phyloP scores from a whole-genome alignment of 768 basidiomycete genomes.

The Astraeus odoratus region DNA sequence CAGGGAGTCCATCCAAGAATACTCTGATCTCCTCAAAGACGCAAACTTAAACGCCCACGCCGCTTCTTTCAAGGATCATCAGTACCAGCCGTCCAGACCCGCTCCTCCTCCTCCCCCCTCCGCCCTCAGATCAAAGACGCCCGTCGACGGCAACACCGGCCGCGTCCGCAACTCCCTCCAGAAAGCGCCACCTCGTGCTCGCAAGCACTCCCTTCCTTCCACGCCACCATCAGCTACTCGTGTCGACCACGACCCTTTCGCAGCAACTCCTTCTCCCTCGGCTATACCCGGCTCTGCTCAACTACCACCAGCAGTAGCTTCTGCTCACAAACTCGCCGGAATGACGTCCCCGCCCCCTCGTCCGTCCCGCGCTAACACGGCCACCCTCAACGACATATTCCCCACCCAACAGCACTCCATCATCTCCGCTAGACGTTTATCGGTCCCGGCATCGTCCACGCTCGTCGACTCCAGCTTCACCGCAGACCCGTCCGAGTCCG shows the following conservation, averaged over 20 bases:
- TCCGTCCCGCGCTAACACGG: conserved; percentile 81
- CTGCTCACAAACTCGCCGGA: conserved; percentile 20
- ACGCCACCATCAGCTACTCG: conserved; percentile 28
- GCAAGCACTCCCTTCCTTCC: conserved; percentile 45
- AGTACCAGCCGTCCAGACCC: conserved; percentile 35
- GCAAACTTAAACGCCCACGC: conserved; percentile 42
- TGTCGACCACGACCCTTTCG: conserved; percentile 56
- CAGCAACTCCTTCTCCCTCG: conserved; percentile 22
- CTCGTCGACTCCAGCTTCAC: conserved; percentile 17
- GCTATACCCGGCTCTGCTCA: conserved; percentile 10
- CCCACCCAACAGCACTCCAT: conserved; percentile 28
- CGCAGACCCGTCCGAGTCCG: conserved; percentile 16
- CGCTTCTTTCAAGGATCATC: conserved; percentile 30
- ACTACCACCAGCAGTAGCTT: conserved; percentile 24
- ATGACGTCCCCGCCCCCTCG: conserved; percentile 60
- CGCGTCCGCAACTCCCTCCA: conserved; percentile 18
- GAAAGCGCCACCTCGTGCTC: conserved; percentile 21
- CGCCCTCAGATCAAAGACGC: conserved; percentile 24
- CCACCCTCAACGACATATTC: conserved; percentile 71
- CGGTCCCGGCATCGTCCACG: conserved; percentile 34
- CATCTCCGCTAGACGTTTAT: conserved; percentile 44
- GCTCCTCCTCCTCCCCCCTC: conserved; percentile 37
- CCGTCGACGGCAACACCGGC: conserved; percentile 18
- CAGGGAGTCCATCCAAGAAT: conserved; percentile 70
- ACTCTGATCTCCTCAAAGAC: conserved; percentile 64